phyloP scores from a whole-genome alignment of 768 basidiomycete genomes.

The Lactarius akahatsu region DNA sequence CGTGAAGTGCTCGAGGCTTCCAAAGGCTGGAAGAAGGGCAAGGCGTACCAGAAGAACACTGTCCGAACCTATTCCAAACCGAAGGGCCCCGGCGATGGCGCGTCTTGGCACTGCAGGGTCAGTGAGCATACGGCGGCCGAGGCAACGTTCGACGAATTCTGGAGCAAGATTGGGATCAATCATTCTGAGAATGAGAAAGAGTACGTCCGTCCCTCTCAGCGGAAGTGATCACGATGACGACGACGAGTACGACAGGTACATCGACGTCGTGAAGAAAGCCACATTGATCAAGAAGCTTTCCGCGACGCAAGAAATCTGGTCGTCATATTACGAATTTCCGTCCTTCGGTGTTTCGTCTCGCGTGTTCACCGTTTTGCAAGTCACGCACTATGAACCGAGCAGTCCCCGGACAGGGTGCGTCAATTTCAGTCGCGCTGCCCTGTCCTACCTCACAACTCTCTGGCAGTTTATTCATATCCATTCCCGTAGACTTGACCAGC shows the following conservation, averaged over 20 bases:
- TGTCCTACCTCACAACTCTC: not conserved
- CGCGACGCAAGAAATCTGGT: conserved; percentile 65
- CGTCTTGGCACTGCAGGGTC: conserved; percentile 66
- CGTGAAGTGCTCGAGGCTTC: conserved; percentile 57
- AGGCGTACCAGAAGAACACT: conserved; percentile 50
- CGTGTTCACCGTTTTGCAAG: conserved; percentile 72
- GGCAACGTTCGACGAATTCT: conserved; percentile 70
- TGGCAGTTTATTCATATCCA: conserved; percentile 48
- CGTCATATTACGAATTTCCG: conserved; percentile 68
- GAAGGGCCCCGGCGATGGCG: conserved; percentile 55
- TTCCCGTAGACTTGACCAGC: conserved; percentile 64
- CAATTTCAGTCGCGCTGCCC: not conserved
- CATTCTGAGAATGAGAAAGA: conserved; percentile 69
- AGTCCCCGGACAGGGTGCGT: conserved; percentile 61
- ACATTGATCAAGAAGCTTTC: conserved; percentile 62
- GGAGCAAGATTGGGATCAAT: conserved; percentile 63
- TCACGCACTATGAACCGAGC: conserved; percentile 50
- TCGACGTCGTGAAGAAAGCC: conserved; percentile 62
- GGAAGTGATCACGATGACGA: not conserved
- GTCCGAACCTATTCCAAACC: conserved; percentile 57
- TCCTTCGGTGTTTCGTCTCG: conserved; percentile 65
- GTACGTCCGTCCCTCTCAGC: conserved; percentile 40
- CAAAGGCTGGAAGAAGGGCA: conserved; percentile 64
- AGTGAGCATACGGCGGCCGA: conserved; percentile 67
- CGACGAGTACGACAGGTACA: conserved; percentile 47